phyloP scores from a whole-genome alignment of 2,329 filamentous ascomycete genomes.

The Neoscytalidium dimidiatum region DNA sequence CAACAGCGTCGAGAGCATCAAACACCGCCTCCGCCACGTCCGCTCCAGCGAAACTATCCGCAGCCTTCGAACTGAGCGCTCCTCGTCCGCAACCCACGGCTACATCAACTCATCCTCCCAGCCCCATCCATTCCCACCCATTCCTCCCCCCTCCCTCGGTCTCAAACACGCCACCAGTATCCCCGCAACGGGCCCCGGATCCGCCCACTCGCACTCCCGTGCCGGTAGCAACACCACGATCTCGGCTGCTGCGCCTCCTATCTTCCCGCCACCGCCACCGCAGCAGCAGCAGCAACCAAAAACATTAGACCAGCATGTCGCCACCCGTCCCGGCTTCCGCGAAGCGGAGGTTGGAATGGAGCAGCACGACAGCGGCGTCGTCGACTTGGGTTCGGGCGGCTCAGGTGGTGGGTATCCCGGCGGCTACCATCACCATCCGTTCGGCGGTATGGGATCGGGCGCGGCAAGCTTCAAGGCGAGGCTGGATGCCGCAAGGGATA shows the following conservation, averaged over 20 bases:
- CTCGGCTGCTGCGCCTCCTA: not conserved
- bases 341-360: slow-evolving; percentile 34
- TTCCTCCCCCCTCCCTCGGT: not conserved
- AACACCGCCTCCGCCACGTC: slow-evolving; percentile 31
- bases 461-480: slow-evolving; percentile 32
- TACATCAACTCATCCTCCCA: not conserved
- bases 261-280: not conserved
- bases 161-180: not conserved
- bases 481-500: slow-evolving; percentile 33
- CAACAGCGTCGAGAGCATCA: slow-evolving; percentile 23
- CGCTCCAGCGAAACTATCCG: slow-evolving; percentile 33
- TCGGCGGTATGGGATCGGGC: slow-evolving; percentile 2
- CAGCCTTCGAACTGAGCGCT: slow-evolving; percentile 3
- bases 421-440: not conserved
- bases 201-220: not conserved
- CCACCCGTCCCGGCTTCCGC: slow-evolving; percentile 35
- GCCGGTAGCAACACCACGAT: not conserved
- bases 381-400: not conserved
- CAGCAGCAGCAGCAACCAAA: not conserved
- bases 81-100: not conserved
- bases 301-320: slow-evolving; percentile 3
- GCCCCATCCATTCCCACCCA: not conserved
- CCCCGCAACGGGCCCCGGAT: not conserved
- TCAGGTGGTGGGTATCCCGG: not conserved
- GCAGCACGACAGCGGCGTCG: not conserved